Evolutionary conservation across 1,284 basidiomycete species (phyloP).

Genomic region (Cystobasidiaceae sp.): DNA sequence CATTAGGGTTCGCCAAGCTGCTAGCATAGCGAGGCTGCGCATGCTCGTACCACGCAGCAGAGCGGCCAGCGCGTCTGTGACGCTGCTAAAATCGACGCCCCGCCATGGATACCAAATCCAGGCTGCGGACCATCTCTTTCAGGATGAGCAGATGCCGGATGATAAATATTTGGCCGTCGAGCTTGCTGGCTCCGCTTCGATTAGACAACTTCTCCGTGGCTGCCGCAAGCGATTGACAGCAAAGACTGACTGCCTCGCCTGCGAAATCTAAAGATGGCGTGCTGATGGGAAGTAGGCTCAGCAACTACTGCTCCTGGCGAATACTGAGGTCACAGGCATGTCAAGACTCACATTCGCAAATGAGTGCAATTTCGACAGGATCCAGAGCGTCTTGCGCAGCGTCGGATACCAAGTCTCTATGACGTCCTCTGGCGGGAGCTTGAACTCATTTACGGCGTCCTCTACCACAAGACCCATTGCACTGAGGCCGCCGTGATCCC

Average conservation of each 20-base stretch:
- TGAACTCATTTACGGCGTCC: constrained; percentile 55
- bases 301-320: too few species aligned
- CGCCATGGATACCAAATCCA: constrained; percentile 58
- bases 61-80: constrained; percentile 37
- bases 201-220: constrained; percentile 62
- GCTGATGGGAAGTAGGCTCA: too few species aligned
- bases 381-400: constrained; percentile 74
- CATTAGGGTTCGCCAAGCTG: constrained; percentile 37
- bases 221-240: constrained; percentile 66
- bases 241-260: constrained; percentile 76
- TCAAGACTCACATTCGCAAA: constrained; percentile 69
- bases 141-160: constrained; percentile 82
- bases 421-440: constrained; percentile 62
- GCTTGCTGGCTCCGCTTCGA: constrained; percentile 50
- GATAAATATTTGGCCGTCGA: constrained; percentile 76
- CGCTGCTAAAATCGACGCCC: constrained; percentile 42
- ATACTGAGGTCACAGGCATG: too few species aligned
- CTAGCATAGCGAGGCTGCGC: too few species aligned
- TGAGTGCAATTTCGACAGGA: constrained; percentile 76
- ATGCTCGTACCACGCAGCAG: constrained; percentile 37
- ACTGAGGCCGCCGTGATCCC: constrained; percentile 31
- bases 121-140: constrained; percentile 74
- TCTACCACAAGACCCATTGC: constrained; percentile 42
- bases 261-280: constrained; percentile 86
- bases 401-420: constrained; percentile 86